phyloP scores from a whole-genome alignment of 495 filamentous ascomycete species.

The Darksidea phi region DNA sequence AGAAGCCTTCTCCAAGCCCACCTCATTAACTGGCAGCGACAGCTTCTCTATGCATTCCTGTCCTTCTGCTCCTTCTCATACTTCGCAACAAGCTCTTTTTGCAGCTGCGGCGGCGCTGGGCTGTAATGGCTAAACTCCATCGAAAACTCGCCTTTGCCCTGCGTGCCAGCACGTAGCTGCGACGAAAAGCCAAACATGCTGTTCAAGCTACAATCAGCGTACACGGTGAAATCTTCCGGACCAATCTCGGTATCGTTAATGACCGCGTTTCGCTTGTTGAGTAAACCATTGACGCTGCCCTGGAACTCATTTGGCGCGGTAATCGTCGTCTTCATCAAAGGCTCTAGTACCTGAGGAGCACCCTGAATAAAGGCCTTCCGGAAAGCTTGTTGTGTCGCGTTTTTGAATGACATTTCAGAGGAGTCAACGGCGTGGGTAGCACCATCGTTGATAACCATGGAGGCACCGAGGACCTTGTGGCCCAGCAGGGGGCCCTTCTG shows the following conservation, averaged over 20 bases:
- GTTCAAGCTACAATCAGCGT: conserved; percentile 88
- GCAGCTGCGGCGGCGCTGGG: conserved; percentile 80
- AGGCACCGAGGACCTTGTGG: conserved; percentile 85
- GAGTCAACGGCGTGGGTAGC: conserved; percentile 98
- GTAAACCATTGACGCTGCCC: conserved; percentile 85
- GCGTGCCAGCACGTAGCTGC: conserved; percentile 86
- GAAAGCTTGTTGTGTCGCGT: conserved; percentile 94
- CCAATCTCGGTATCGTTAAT: conserved; percentile 97
- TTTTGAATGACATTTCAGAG: conserved; percentile 97
- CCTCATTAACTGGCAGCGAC: neutral
- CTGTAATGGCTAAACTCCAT: conserved; percentile 99
- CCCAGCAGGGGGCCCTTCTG: conserved; percentile 89
- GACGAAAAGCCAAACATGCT: conserved; percentile 96
- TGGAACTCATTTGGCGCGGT: conserved; percentile 97
- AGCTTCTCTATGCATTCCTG: conserved; percentile 48
- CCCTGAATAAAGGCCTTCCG: conserved; percentile 84
- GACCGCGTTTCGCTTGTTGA: conserved; percentile 95
- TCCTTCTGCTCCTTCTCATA: conserved; percentile 81
- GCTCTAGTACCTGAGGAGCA: conserved; percentile 81
- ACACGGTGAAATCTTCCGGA: conserved; percentile 90
- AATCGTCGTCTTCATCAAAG: conserved; percentile 96
- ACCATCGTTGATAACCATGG: conserved; percentile 94
- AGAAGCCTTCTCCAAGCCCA: neutral
- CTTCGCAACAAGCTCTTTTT: conserved; percentile 88
- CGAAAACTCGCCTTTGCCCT: conserved; percentile 97